Evolutionary conservation across 257 asterid genomes (phyloP).

Genomic region (Nicotiana paniculata): DNA sequence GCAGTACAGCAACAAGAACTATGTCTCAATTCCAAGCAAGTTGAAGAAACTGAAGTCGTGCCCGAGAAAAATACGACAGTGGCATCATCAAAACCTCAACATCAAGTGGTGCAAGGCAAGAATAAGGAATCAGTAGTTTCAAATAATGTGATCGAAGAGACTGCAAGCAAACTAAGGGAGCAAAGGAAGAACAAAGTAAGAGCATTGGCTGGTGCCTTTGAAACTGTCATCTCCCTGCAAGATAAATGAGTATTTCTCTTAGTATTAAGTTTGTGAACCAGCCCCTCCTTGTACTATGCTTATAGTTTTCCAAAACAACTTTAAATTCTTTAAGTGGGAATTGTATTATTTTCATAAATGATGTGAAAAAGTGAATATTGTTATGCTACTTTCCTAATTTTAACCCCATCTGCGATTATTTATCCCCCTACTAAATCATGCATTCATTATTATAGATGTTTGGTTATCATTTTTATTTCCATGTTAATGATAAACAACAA

Average conservation of each 20-base stretch:
- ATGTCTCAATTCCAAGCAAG: background rate
- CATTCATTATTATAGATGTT: too few species aligned
- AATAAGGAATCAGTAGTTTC: constrained; percentile 34
- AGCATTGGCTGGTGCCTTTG: constrained; percentile 87
- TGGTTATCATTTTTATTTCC: too few species aligned
- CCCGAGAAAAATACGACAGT: constrained; percentile 10
- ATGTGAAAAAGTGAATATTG: background rate
- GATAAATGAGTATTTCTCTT: constrained; percentile 29
- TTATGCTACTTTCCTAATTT: background rate
- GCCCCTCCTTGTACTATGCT: background rate
- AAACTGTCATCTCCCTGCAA: constrained; percentile 58
- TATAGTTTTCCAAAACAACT: background rate
- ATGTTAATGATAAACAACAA: too few species aligned
- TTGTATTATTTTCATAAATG: background rate
- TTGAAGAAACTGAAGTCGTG: constrained; percentile 12
- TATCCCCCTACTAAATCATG: too few species aligned
- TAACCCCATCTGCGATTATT: background rate
- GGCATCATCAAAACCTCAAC: constrained; percentile 14
- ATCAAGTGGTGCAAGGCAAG: constrained; percentile 29
- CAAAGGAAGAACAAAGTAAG: constrained; percentile 65
- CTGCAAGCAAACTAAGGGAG: constrained; percentile 51
- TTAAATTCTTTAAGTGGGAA: background rate
- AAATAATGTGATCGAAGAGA: constrained; percentile 66
- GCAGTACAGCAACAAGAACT: background rate
- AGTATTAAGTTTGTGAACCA: background rate